Evolutionary conservation across 306 rosid genomes (phyloP), one percentile per base, ranked within the genome.

Genomic region (Biancaea sappan): DNA sequence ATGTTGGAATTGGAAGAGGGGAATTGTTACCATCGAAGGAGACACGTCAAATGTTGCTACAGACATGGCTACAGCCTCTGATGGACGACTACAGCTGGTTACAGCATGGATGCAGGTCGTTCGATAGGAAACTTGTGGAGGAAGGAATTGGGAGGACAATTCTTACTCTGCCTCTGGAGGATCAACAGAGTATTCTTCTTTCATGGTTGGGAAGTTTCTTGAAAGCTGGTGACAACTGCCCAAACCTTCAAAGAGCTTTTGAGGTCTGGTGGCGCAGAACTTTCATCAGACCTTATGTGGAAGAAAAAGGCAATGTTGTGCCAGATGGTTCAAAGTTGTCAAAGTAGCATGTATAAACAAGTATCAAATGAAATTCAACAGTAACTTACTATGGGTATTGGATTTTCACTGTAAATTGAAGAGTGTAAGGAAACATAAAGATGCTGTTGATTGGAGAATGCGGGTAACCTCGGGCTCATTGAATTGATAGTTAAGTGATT

Each of bases 221-320:
- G 72, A 89, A 88, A 85, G 85, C 86, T 10, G 97, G 98, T 32
- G 98, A 93, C 74, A 88, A 83, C 59, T 93, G 97, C 80, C 98
- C 97, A 2, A 93, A 93, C 76, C 98, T 93, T 83, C 93, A 89
- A 77, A 86, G 86, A 79, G 97, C 98, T 32, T 93, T 93, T 12
- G 98, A 93, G 75, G 98, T 93, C 5, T 93, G 98, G 98, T 91
- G 98, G 98, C 80, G 98, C 31, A 85, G 98, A 58, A 91, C 98
- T 58, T 93, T 93, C 66, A 80, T 91, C 54, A 84, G 93, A 71
- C 97, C 93, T 2, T 83, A 85, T 31, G 71, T 75, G 28, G 95
- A 88, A 54, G 80, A 78, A 29, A 90, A 90, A 74, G 87, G 84
- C 40, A 85, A 69, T 76, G 72, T 61, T 26, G 78, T 79, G 79